phyloP scores from a whole-genome alignment of 768 basidiomycete species.

The Sporobolomyces roseus region DNA sequence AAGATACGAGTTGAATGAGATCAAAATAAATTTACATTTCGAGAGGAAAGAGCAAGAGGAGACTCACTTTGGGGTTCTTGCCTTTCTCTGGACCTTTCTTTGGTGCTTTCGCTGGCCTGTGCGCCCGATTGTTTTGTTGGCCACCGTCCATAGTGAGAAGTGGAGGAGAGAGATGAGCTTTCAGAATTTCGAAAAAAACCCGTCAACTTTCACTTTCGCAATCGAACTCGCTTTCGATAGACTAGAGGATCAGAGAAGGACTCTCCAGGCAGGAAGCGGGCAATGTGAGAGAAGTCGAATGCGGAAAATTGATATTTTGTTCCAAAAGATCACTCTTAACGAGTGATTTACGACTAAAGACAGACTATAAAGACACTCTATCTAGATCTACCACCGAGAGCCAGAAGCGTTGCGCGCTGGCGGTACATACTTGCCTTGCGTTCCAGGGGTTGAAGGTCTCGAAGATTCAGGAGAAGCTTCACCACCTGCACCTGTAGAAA shows the following conservation, averaged over 20 bases:
- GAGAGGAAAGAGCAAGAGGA: neutral
- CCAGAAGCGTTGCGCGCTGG: conserved; percentile 9
- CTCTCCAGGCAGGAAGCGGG: too few species aligned
- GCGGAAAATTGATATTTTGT: too few species aligned
- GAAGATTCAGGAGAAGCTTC: conserved; percentile 5
- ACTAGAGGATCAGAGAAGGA: too few species aligned
- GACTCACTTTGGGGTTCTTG: conserved; percentile 81
- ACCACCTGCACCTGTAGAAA: conserved; percentile 6
- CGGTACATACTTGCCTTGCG: neutral
- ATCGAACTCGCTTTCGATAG: too few species aligned
- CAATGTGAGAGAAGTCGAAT: too few species aligned
- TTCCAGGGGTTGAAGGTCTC: conserved; percentile 14
- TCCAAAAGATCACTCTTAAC: too few species aligned
- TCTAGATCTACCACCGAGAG: conserved; percentile 16
- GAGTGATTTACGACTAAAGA: too few species aligned
- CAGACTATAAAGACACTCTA: too few species aligned
- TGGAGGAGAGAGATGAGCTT: neutral
- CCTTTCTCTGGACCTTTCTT: conserved; percentile 63
- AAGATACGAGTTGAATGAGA: neutral
- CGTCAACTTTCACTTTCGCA: too few species aligned
- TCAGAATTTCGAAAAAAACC: too few species aligned
- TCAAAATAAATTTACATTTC: neutral
- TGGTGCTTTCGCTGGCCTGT: conserved; percentile 66
- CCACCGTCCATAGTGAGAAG: conserved; percentile 49
- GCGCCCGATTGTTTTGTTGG: conserved; percentile 74